These are phyloP conservation scores for Neofusicoccum kwambonambiense DNA, from an alignment of 2,329 filamentous ascomycete species.

Conservation along the genomic window DNA sequence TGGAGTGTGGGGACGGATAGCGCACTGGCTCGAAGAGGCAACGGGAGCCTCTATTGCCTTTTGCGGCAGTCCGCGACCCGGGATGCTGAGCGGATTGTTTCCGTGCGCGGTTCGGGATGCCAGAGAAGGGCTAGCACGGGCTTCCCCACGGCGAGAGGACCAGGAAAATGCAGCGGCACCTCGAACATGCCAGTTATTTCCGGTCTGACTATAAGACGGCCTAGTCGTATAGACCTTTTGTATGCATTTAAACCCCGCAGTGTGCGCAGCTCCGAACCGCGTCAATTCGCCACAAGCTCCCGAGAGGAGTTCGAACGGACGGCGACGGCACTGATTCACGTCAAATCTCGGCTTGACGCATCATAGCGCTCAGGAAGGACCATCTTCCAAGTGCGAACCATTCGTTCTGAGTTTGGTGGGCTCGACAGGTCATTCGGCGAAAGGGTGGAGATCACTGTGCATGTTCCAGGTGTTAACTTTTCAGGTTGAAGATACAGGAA, in stretches of 20 bases:
- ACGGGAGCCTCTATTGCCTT: background rate
- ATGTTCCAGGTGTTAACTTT: background rate
- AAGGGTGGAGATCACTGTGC: background rate
- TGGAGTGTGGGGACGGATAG: conserved; percentile 8
- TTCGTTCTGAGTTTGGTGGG: background rate
- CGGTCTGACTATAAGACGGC: background rate
- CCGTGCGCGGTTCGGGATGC: background rate
- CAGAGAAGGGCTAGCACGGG: background rate
- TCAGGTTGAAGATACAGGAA: background rate
- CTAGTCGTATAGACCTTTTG: background rate
- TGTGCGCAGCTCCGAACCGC: too few relatives aligned
- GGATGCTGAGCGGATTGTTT: background rate
- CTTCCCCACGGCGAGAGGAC: too few relatives aligned
- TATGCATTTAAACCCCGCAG: too few relatives aligned
- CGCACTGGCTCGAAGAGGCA: background rate
- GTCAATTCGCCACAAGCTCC: background rate
- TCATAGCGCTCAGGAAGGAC: background rate
- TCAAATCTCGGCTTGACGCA: background rate
- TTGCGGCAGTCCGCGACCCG: background rate
- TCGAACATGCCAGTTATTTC: too few relatives aligned
- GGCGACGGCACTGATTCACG: background rate
- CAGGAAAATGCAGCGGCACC: too few relatives aligned
- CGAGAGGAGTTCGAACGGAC: background rate
- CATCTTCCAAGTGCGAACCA: background rate
- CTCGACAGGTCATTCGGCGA: background rate